A percentile compares a stretch with the other conserved stretches of the same genome.
These are phyloP conservation scores for Arthromyces matolae DNA, from an alignment of 768 basidiomycete genomes.

Conservation along the genomic window DNA sequence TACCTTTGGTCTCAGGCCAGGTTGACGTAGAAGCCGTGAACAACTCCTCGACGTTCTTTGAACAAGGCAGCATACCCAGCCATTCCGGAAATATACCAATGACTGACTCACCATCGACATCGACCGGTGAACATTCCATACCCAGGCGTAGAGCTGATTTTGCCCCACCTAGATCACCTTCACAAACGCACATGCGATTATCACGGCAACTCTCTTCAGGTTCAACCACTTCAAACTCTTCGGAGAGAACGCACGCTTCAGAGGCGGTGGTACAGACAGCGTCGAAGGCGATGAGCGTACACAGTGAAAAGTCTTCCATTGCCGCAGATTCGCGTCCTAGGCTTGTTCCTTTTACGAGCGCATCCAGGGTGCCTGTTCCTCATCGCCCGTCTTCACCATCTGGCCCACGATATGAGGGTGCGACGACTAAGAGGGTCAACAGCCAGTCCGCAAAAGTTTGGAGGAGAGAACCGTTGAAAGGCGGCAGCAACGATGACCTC, in stretches of 20 bases:
- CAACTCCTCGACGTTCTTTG: slow-evolving; percentile 39
- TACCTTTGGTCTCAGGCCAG: slow-evolving; percentile 23
- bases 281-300: slow-evolving; percentile 51
- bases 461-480: slow-evolving; percentile 24
- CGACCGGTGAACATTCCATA: slow-evolving; percentile 61
- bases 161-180: slow-evolving; percentile 51
- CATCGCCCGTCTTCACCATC: slow-evolving; percentile 35
- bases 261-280: slow-evolving; percentile 47
- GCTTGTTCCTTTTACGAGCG: slow-evolving; percentile 68
- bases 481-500: slow-evolving; percentile 59
- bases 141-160: slow-evolving; percentile 69
- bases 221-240: slow-evolving; percentile 32
- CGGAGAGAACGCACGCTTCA: slow-evolving; percentile 32
- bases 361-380: slow-evolving; percentile 62
- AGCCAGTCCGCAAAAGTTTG: slow-evolving; percentile 67
- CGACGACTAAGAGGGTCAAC: slow-evolving; percentile 42
- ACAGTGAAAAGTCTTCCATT: slow-evolving; percentile 34
- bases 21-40: slow-evolving; percentile 19
- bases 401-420: slow-evolving; percentile 21
- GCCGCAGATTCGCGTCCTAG: slow-evolving; percentile 44
- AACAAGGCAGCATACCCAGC: slow-evolving; percentile 34
- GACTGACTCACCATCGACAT: slow-evolving; percentile 60
- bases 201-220: slow-evolving; percentile 34
- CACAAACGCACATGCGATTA: slow-evolving; percentile 34
- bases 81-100: slow-evolving; percentile 46